Evolutionary conservation across 441 rosid genomes (phyloP).

Genomic region (Brassica balearica): DNA sequence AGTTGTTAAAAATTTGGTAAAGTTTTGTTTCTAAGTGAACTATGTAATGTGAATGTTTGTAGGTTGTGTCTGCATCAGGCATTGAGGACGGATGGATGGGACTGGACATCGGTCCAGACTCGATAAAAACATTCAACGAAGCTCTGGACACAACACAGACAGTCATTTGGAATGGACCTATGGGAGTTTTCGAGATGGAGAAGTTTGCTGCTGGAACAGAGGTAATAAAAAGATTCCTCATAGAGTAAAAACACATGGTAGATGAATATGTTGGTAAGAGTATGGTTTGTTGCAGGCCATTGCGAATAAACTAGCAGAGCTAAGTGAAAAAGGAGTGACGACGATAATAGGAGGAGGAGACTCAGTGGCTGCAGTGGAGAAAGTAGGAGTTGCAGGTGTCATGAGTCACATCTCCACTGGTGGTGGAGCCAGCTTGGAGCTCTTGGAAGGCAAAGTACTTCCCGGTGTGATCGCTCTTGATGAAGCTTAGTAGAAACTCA

Average conservation of each 20-base stretch:
- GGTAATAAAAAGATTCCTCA: conserved; percentile 48
- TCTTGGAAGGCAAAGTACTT: conserved; percentile 69
- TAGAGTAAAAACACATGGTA: neutral
- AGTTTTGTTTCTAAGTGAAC: conserved; percentile 14
- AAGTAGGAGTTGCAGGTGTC: conserved; percentile 64
- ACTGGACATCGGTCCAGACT: conserved; percentile 90
- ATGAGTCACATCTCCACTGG: conserved; percentile 84
- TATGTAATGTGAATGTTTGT: conserved; percentile 27
- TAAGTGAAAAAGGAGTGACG: conserved; percentile 69
- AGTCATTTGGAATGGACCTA: conserved; percentile 93
- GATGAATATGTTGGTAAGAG: neutral
- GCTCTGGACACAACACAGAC: conserved; percentile 84
- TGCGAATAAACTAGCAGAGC: conserved; percentile 77
- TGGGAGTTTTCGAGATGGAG: conserved; percentile 95
- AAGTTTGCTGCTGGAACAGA: conserved; percentile 89
- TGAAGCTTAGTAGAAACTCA: conserved; percentile 51
- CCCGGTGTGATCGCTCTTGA: conserved; percentile 74
- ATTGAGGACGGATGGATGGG: conserved; percentile 99
- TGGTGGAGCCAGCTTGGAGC: conserved; percentile 77
- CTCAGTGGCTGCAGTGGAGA: conserved; percentile 73
- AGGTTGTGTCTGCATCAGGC: conserved; percentile 78
- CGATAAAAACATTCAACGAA: conserved; percentile 70
- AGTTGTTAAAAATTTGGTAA: neutral
- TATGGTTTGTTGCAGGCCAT: conserved; percentile 50
- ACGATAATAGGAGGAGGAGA: conserved; percentile 84